Percentiles rank a stretch among this genome's conserved stretches.
Evolutionary conservation across 768 basidiomycete genomes (phyloP).

Genomic region (Phaeolepiota aurea): DNA sequence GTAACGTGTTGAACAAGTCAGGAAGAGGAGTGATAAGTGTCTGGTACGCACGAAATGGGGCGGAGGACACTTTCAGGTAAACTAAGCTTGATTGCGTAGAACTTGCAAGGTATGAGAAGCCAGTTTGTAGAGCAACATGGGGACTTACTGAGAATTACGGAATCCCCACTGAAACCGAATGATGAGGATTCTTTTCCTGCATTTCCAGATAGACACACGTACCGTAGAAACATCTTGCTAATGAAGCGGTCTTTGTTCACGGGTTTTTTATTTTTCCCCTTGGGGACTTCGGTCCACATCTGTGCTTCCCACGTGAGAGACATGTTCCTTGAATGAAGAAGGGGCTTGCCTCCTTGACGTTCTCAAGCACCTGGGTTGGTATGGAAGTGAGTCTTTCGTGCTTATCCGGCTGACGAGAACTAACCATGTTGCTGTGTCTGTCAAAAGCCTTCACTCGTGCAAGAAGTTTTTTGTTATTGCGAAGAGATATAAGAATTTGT

Average conservation of each 20-base stretch:
- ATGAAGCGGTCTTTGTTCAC: constrained; percentile 99
- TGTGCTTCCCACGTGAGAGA: constrained; percentile 20
- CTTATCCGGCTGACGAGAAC: constrained; percentile 15
- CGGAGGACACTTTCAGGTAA: too few relatives aligned
- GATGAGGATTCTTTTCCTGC: constrained; percentile 6
- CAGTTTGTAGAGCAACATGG: too few relatives aligned
- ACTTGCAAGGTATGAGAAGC: too few relatives aligned
- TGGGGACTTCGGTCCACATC: constrained; percentile 99
- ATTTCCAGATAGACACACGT: constrained; percentile 13
- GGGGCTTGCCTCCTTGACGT: constrained; percentile 83
- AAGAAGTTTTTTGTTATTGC: constrained; percentile 97
- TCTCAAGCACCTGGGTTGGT: constrained; percentile 75
- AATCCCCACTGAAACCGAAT: constrained; percentile 67
- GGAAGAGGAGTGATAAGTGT: neutral
- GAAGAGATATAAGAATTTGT: constrained; percentile 92
- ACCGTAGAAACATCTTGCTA: constrained; percentile 98
- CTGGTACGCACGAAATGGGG: too few relatives aligned
- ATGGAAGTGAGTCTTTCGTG: constrained; percentile 7
- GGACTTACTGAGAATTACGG: constrained; percentile 93
- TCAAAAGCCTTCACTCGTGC: constrained; percentile 98
- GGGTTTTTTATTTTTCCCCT: constrained; percentile 97
- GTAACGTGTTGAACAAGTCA: too few relatives aligned
- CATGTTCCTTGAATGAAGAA: too few relatives aligned
- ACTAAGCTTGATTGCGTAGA: constrained; percentile 65
- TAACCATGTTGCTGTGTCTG: constrained; percentile 96